Evolutionary conservation across 164 flowering plant species (phyloP).

Genomic region (Macadamia integrifolia): DNA sequence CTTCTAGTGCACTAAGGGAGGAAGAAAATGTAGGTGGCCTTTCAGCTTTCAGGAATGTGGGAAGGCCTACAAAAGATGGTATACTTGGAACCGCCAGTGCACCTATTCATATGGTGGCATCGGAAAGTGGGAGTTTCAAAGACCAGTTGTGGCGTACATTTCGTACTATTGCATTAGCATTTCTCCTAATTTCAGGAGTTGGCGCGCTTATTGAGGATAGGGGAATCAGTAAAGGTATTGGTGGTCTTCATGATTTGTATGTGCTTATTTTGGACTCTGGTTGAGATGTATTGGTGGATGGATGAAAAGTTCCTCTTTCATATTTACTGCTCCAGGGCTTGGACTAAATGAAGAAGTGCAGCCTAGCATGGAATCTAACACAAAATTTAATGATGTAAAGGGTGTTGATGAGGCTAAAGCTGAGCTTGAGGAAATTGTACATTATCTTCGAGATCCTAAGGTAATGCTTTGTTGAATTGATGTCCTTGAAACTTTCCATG

Average conservation of each 20-base stretch:
- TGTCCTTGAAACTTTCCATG: no score
- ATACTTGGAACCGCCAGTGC: conserved; percentile 52
- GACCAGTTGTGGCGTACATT: conserved; percentile 62
- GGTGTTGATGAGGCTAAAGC: conserved; percentile 85
- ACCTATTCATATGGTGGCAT: conserved; percentile 60
- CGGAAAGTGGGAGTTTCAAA: conserved; percentile 48
- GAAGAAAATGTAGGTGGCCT: conserved; percentile 40
- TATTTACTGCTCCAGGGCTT: conserved; percentile 31
- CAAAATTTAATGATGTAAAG: conserved; percentile 73
- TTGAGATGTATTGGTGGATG: not conserved
- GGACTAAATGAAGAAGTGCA: conserved; percentile 52
- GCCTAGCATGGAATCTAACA: conserved; percentile 61
- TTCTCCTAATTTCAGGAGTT: conserved; percentile 52
- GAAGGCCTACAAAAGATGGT: conserved; percentile 47
- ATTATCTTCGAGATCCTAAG: conserved; percentile 24
- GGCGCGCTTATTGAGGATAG: conserved; percentile 59
- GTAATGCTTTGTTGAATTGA: no score
- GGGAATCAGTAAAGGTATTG: conserved; percentile 55
- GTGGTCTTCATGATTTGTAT: not conserved
- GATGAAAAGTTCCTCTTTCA: not conserved
- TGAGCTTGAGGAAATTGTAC: conserved; percentile 80
- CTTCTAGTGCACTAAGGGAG: conserved; percentile 15
- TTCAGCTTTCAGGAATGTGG: conserved; percentile 44
- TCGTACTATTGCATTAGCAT: conserved; percentile 46
- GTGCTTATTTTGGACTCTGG: not conserved